Evolutionary conservation across 2,329 filamentous ascomycete species (phyloP), one percentile per base, ranked within the genome.

Genomic region (Ophiostoma tasmaniense): DNA sequence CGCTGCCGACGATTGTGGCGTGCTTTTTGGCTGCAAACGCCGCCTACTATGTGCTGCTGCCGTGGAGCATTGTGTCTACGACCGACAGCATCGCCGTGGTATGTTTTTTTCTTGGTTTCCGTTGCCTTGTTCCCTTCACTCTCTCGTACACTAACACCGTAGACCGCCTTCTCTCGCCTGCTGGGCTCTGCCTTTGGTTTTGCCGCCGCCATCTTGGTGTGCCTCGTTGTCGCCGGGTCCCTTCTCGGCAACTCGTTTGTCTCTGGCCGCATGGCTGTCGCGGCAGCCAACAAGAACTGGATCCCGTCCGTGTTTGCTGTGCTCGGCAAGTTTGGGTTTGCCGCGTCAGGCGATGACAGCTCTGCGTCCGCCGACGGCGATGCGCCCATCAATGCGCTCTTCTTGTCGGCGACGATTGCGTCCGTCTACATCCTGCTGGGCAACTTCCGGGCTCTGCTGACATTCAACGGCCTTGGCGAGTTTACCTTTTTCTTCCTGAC

Each of bases 401-500:
- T 84, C 1, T 78, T 87, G 0, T 82, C 82, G 0, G 79, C 81
- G 0, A 22, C 81, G 0, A 77, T 87, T 0, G 84, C 85, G 0
- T 75, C 85, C 0, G 68, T 87, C 1, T 89, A 89, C 75, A 87
- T 89, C 39, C 73, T 87, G 1, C 78, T 87, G 0, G 87, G 87
- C 22, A 85, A 81, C 75, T 89, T 89, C 77, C 82, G 86, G 42
- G 83, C 84, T 0, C 81, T 89, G 0, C 73, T 89, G 13, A 88
- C 85, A 0, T 87, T 87, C 72, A 86, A 86, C 67, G 85, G 85
- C 0, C 76, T 87, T 3, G 84, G 83, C 17, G 84, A 87, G 73
- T 89, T 86, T 74, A 83, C 86, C 0, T 89, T 89, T 76, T 89
- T 89, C 77, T 87, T 89, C 73, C 79, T 88, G 37, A 86, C 86